phyloP scores from a whole-genome alignment of 441 rosid genomes.

The Biscutella laevigata region DNA sequence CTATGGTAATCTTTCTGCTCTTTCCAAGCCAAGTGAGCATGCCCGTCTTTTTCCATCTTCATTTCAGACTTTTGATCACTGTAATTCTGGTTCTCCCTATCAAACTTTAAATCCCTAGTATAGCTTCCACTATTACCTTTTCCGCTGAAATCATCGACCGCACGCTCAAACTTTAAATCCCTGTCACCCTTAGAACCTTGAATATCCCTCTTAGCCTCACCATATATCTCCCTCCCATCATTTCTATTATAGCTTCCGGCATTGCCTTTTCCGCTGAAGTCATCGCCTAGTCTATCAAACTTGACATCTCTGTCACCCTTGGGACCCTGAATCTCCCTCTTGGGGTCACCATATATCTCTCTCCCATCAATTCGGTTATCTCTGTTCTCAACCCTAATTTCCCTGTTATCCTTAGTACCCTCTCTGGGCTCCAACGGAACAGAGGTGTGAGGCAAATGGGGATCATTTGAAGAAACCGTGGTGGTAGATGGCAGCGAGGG shows the following conservation, averaged over 20 bases:
- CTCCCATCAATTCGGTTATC: constrained; percentile 52
- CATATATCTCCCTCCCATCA: constrained; percentile 47
- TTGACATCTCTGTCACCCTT: constrained; percentile 64
- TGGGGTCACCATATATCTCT: constrained; percentile 46
- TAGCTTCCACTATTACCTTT: constrained; percentile 11
- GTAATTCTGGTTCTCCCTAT: constrained; percentile 39
- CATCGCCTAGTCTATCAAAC: constrained; percentile 57
- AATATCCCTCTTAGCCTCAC: constrained; percentile 64
- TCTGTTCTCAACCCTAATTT: constrained; percentile 46
- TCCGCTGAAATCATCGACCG: constrained; percentile 45
- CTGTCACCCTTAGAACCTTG: constrained; percentile 51
- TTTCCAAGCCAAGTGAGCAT: constrained; percentile 69
- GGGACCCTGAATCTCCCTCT: constrained; percentile 61
- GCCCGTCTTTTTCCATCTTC: constrained; percentile 64
- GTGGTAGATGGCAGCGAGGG: constrained; percentile 38
- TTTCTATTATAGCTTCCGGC: constrained; percentile 26
- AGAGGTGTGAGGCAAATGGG: constrained; percentile 37
- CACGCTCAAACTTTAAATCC: constrained; percentile 56
- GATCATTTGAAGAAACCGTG: constrained; percentile 36
- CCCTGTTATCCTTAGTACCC: constrained; percentile 44
- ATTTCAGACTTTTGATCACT: constrained; percentile 51
- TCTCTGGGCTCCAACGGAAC: constrained; percentile 57
- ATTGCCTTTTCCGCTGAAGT: constrained; percentile 18
- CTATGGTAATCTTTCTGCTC: constrained; percentile 77
- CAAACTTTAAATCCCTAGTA: constrained; percentile 29